Conservation (phyloP, 805 yeast genomes). For the Candida taoyuanica region DNA sequence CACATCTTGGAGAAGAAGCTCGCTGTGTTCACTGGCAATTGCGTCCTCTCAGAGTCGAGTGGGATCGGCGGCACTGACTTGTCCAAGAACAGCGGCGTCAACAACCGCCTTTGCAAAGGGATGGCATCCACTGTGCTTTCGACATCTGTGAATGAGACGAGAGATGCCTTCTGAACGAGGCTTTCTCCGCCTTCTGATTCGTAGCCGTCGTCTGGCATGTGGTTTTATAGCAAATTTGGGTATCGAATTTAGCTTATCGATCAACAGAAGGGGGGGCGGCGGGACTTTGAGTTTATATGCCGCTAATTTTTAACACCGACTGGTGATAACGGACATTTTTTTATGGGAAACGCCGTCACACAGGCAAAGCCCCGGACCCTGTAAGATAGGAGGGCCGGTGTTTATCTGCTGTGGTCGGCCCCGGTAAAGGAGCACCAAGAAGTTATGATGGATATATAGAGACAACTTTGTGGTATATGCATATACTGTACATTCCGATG, state of each 20-base stretch:
- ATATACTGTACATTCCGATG: no score
- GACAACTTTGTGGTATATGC: no score
- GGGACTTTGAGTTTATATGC: no score
- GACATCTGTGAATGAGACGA: background rate
- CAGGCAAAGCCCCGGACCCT: no score
- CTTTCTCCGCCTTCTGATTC: background rate
- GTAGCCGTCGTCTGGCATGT: background rate
- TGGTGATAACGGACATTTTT: background rate
- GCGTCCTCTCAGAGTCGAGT: slow-evolving; percentile 39
- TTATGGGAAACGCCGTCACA: background rate
- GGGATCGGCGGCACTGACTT: slow-evolving; percentile 48
- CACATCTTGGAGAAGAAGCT: slow-evolving; percentile 38
- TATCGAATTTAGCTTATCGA: no score
- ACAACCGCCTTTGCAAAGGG: slow-evolving; percentile 2
- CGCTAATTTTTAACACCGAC: background rate
- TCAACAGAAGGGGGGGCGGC: no score
- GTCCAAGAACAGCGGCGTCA: slow-evolving; percentile 2
- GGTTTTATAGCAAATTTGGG: no score
- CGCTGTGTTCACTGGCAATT: slow-evolving; percentile 37
- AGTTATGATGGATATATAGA: no score
- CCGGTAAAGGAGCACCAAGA: no score
- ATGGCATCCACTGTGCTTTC: background rate
- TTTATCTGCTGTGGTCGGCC: no score
- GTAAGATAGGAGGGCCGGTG: no score
- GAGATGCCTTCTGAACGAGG: background rate